Conservation (phyloP, 768 basidiomycete species). For the Boletus sp. region DNA sequence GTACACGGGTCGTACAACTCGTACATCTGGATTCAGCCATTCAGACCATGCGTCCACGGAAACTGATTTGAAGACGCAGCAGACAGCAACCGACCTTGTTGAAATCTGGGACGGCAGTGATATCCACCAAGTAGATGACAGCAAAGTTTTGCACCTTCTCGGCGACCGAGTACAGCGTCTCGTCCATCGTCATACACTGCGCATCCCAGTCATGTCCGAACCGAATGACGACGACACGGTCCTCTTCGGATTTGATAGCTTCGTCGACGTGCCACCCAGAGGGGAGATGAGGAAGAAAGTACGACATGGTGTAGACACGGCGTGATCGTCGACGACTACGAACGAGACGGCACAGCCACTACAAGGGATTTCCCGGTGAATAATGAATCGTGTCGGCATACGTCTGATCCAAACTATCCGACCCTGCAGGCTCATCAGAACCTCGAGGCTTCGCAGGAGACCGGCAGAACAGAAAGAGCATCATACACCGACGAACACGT, state of each 20-base stretch:
- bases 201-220: conserved; percentile 94
- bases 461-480: not conserved
- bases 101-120: conserved; percentile 96
- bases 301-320: conserved; percentile 64
- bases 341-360: not conserved
- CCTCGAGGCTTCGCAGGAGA: no score
- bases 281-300: conserved; percentile 83
- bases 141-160: conserved; percentile 99
- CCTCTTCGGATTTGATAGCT: conserved; percentile 97
- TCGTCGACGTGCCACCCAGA: conserved; percentile 99
- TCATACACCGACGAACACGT: not conserved
- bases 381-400: not conserved
- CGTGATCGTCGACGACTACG: not conserved
- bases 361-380: not conserved
- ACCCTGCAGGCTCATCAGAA: not conserved
- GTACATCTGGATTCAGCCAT: conserved; percentile 73
- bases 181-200: conserved; percentile 99
- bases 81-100: conserved; percentile 68
- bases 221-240: conserved; percentile 88
- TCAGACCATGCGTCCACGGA: not conserved
- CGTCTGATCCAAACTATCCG: not conserved
- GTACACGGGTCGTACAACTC: conserved; percentile 97
- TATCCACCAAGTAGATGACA: conserved; percentile 93
- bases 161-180: conserved; percentile 85
- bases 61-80: not conserved